Conservation (phyloP, 495 filamentous ascomycete species). For the Immersiella caudata region DNA sequence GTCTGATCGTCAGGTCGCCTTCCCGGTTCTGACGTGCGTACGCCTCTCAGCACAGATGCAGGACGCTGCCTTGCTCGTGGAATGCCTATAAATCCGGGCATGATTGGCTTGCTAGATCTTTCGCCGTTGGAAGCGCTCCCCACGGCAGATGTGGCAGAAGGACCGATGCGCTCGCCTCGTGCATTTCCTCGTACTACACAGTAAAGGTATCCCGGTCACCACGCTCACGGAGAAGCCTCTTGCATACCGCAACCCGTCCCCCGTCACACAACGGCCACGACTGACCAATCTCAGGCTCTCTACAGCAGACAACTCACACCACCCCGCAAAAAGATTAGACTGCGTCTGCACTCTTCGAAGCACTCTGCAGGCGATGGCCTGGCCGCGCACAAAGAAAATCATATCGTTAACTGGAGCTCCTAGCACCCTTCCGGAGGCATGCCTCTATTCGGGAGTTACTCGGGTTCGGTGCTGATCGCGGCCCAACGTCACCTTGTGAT, state of each 20-base stretch:
- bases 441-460: neutral
- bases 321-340: neutral
- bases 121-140: neutral
- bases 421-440: neutral
- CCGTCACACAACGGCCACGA: neutral
- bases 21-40: slow-evolving; percentile 15
- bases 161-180: neutral
- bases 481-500: slow-evolving; percentile 9
- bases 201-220: neutral
- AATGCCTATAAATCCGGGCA: slow-evolving; percentile 1
- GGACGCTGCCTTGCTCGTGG: slow-evolving; percentile 1
- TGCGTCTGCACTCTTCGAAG: neutral
- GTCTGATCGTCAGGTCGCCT: slow-evolving; percentile 12
- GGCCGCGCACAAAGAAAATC: neutral
- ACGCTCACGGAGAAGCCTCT: slow-evolving; percentile 5
- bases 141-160: slow-evolving; percentile 8
- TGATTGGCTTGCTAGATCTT: slow-evolving; percentile 2
- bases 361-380: neutral
- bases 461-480: neutral
- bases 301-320: neutral
- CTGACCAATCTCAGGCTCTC: neutral
- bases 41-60: slow-evolving; percentile 3
- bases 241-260: neutral
- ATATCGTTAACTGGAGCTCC: neutral
- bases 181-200: neutral